Evolutionary conservation across 371 early-diverging fungal genomes (phyloP), one percentile per base, ranked within the genome.

Genomic region (Haplosporangium sp.): DNA sequence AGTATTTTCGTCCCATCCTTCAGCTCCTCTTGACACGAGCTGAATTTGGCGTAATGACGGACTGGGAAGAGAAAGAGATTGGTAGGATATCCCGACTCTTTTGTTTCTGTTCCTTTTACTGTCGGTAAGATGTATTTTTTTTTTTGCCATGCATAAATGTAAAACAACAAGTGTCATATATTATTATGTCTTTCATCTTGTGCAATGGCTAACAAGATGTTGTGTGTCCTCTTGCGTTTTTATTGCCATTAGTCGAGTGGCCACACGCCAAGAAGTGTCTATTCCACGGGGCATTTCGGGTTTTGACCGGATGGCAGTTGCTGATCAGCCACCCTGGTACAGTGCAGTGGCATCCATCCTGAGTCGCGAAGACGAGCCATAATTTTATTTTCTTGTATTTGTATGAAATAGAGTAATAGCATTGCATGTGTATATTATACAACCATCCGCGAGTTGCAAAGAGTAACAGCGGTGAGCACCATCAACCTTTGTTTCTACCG

Each of bases 11-110:
- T 12, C 72, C 73, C 6, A 60, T 68, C 21, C 40, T 72, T 7
- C 55, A 57, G 36, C 21, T 72, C 5, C 55, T 79, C 18, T 43
- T 79, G 10, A 59, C 37, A 51, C 72, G 79, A 11, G 79, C 79
- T 47, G 79, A 79, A 47, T 79, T 59, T 61, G 72, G 72, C 0
- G 54, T 64, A 8, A 14, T 72, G 48, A 61, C 68, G 5, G 43
- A 16, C 6, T 53, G 56, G 62, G 73, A 79, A 45, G 73, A 79
- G 37, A 41, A 50, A 13, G 55, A 68, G 42, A 13, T 79, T 8
- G 29, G n/a, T 20, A 64, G 61, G 48, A 77, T 67, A 5, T 59
- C 61, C 42, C 14, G 43, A 7, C 36, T 64, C 5, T 67, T 77
- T 46, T 72, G 79, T 54, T 68, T 64, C 47, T 64, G 74, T 42